Evolutionary conservation across 768 basidiomycete species (phyloP), one percentile per base, ranked within the genome.

Genomic region (Podaxis sp.): DNA sequence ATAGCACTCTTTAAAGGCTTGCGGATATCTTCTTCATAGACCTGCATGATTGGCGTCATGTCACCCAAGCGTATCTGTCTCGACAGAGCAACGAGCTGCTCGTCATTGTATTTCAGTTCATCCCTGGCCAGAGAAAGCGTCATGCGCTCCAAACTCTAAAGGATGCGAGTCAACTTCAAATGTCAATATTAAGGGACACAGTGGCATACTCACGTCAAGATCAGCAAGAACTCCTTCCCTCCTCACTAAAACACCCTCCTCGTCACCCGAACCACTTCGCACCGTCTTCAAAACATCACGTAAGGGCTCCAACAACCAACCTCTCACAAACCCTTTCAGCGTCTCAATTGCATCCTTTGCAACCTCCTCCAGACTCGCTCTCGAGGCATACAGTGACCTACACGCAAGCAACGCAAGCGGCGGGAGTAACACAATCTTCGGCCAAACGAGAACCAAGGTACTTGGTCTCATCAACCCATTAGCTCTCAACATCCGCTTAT

Each of bases 11-110:
- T 88, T 52, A 98, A 68, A 0, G 96, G 96, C n/a, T 77, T 84
- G 72, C 88, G 89, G 76, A 99, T 93, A 68, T 98, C 95, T 64
- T 90, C 85, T 76, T 99, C 96, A 70, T 96, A 98, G 4, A 95
- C 82, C 70, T 88, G 79, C 64, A 96, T 82, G 4, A 98, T 89
- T 17, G 93, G 83, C 2, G 94, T 95, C 64, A 98, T 79, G 73
- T 98, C 94, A 0, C 96, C 96, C 28, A 83, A 72, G 46, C 83
- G 82, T 53, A 98, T 85, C 67, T 88, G 85, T 15, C 74, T 71
- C 0, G 89, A 84, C 15, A 99, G 77, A 7, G 74, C 79, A 2
- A 78, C 80, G n/a, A 97, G 80, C 68, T 94, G 88, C 4, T 77
- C 75, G 4, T 84, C 75, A 1, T 78, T 77, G 63, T 93, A 89